A percentile compares a stretch with the other conserved stretches of the same genome.
Conservation (phyloP, 1,284 basidiomycete species). For the Trichosporon faecale region DNA sequence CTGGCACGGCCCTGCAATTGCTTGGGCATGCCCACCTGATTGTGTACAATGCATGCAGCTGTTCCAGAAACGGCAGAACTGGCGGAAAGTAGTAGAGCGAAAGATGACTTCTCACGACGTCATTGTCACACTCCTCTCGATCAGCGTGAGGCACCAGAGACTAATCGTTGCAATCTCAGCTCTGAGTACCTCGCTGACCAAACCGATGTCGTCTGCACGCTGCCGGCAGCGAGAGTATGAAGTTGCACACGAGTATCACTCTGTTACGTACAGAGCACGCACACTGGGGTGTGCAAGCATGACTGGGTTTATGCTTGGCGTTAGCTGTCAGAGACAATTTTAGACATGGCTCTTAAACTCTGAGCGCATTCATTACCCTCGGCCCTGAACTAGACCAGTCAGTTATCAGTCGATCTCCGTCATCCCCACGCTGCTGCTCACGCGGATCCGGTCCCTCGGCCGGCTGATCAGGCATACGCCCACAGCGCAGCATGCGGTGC, state of each 20-base stretch:
- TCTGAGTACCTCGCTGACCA: background rate
- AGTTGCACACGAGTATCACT: background rate
- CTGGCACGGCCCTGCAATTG: conserved; percentile 3
- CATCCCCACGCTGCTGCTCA: background rate
- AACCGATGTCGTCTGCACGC: background rate
- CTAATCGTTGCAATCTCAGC: too few relatives aligned
- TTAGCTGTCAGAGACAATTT: background rate
- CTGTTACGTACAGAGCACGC: background rate
- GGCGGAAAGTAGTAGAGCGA: background rate
- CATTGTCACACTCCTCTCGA: background rate
- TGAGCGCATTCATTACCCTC: background rate
- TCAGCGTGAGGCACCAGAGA: background rate
- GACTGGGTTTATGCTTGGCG: background rate
- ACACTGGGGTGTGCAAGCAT: background rate
- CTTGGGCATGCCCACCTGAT: background rate
- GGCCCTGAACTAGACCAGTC: background rate
- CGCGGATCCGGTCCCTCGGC: background rate
- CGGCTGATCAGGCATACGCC: background rate
- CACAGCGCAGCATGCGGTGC: background rate
- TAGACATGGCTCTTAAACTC: background rate
- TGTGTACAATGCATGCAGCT: background rate
- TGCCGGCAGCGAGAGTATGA: background rate
- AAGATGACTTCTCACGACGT: background rate
- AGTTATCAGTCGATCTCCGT: background rate
- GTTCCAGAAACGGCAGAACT: background rate